Evolutionary conservation across 2,329 filamentous ascomycete genomes (phyloP).

Genomic region (Anthostomella pinea): DNA sequence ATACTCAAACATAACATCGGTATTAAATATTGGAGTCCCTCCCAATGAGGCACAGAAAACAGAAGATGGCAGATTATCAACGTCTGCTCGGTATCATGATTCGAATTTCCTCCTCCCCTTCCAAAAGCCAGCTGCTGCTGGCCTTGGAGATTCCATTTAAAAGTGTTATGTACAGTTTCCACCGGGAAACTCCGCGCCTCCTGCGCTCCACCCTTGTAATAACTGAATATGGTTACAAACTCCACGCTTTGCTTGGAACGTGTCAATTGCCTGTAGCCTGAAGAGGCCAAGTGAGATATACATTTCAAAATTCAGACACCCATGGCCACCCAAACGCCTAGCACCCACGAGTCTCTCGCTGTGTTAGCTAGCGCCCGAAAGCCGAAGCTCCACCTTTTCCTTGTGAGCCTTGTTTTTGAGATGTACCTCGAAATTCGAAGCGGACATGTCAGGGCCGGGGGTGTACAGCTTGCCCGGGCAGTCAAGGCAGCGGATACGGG

Average conservation of each 20-base stretch:
- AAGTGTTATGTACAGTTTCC: no score
- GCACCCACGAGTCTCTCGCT: background rate
- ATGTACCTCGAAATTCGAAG: conserved; percentile 90
- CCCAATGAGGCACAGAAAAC: no score
- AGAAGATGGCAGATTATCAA: no score
- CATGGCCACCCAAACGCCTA: background rate
- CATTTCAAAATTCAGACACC: conserved; percentile 8
- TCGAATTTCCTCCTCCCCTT: no score
- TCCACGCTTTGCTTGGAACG: conserved; percentile 15
- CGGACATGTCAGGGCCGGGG: conserved; percentile 77
- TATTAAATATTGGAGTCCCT: no score
- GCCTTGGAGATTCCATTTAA: no score
- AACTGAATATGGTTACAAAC: conserved; percentile 18
- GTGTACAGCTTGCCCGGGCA: conserved; percentile 95
- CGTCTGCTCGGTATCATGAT: no score
- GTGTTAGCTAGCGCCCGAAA: conserved; percentile 10
- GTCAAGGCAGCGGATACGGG: conserved; percentile 86
- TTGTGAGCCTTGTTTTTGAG: conserved; percentile 80
- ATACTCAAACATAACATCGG: no score
- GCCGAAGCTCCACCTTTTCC: conserved; percentile 57
- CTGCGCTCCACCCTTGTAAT: no score
- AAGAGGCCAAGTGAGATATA: conserved; percentile 5
- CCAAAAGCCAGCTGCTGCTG: no score
- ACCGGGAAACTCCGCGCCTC: no score
- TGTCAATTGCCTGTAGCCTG: conserved; percentile 8